Evolutionary conservation across 1,284 basidiomycete genomes (phyloP).

Genomic region (Leccinum subrobustum): DNA sequence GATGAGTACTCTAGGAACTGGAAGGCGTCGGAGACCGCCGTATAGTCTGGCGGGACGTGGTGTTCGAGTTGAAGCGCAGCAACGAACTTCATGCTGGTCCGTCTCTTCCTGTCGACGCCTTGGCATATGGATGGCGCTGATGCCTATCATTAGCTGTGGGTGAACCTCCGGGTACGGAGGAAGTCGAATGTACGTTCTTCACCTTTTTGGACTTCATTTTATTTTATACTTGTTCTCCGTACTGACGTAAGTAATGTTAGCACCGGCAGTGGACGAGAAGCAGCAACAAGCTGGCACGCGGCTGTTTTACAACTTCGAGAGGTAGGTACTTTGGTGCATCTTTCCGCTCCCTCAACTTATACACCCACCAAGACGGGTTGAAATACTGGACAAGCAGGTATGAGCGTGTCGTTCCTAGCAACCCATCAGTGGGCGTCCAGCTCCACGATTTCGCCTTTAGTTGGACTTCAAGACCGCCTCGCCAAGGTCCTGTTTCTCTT

Average conservation of each 20-base stretch:
- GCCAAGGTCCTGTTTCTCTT: constrained; percentile 33
- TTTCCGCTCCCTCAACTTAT: background rate
- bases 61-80: constrained; percentile 21
- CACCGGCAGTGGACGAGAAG: constrained; percentile 25
- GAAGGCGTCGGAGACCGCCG: constrained; percentile 3
- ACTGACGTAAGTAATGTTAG: constrained; percentile 4
- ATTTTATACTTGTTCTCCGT: background rate
- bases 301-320: constrained; percentile 27
- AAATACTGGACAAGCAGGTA: constrained; percentile 35
- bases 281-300: constrained; percentile 24
- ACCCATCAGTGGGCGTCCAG: constrained; percentile 10
- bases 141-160: constrained; percentile 17
- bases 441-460: constrained; percentile 27
- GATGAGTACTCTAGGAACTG: constrained; percentile 3
- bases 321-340: constrained; percentile 7
- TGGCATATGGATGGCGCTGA: background rate
- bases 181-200: constrained; percentile 18
- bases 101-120: background rate
- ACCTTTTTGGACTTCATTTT: background rate
- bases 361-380: constrained; percentile 23
- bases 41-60: constrained; percentile 22
- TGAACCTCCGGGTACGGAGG: constrained; percentile 20
- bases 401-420: background rate
- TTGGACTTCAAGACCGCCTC: constrained; percentile 31
- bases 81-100: constrained; percentile 18